A percentile compares a stretch with the other conserved stretches of the same genome.
Evolutionary conservation across 2,329 filamentous ascomycete genomes (phyloP).

Genomic region (Neofusicoccum laricinum): DNA sequence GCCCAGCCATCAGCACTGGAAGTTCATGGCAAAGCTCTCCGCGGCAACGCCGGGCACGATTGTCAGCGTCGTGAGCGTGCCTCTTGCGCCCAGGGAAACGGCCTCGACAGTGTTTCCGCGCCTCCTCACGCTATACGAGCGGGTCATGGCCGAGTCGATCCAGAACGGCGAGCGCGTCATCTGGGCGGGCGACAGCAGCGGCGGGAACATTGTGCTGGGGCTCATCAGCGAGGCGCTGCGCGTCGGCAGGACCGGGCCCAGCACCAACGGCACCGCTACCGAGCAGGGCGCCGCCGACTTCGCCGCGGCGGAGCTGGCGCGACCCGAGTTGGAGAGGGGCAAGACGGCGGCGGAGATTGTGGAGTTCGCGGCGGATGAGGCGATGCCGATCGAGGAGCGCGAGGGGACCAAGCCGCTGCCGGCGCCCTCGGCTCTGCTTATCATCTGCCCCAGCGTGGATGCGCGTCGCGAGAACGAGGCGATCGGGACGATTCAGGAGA

Average conservation of each 20-base stretch:
- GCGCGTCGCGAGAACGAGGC: constrained; percentile 46
- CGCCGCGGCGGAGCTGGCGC: not conserved
- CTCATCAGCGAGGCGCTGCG: constrained; percentile 39
- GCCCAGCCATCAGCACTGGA: constrained; percentile 53
- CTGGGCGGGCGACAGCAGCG: constrained; percentile 55
- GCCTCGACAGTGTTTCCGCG: constrained; percentile 49
- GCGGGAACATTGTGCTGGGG: constrained; percentile 51
- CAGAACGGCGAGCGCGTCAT: constrained; percentile 43
- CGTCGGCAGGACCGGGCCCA: constrained; percentile 24
- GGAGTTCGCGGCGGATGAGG: not conserved
- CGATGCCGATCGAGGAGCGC: not conserved
- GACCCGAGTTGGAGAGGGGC: not conserved
- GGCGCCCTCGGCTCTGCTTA: constrained; percentile 39
- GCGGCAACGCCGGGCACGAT: constrained; percentile 39
- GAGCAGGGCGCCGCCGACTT: constrained; percentile 1
- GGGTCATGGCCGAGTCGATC: constrained; percentile 39
- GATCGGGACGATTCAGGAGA: constrained; percentile 38
- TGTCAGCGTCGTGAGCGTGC: constrained; percentile 52
- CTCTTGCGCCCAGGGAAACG: constrained; percentile 53
- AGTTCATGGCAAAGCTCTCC: constrained; percentile 46
- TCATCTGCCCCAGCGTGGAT: constrained; percentile 51
- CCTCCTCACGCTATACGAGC: constrained; percentile 46
- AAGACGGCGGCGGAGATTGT: not conserved
- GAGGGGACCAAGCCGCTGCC: constrained; percentile 10
- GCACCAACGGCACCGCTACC: constrained; percentile 18